Evolutionary conservation across 352 stramenopile species (phyloP), one percentile per base, ranked within the genome.

Genomic region (Peronospora tabacina): DNA sequence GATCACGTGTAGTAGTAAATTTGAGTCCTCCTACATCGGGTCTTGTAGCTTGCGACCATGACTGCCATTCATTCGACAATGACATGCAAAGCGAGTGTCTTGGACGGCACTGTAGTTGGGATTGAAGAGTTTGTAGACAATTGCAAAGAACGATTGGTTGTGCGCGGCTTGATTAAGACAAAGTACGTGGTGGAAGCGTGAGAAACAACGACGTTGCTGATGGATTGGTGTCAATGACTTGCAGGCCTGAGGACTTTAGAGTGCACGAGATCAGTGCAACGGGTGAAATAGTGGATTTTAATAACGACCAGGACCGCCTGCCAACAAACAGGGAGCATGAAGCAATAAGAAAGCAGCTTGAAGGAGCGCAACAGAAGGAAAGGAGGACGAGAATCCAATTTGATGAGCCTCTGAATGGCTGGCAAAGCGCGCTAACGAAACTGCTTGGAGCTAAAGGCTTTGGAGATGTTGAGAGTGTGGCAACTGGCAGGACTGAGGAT

Each of bases 201-300:
- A 26, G 2, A 7, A 26, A 26, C 3, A 51, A 17, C 17, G 19
- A 16, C 22, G 15, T 4, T 5, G 7, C 20, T 49, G 32, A 42
- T 48, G 34, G 0, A 10, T 19, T 40, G 43, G 17, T 58, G 41
- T 40, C 20, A 43, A 41, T 41, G 16, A 13, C 26, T 36, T 11
- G 34, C 28, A 70, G 48, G 39, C 66, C 75, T 9, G 52, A 72
- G 35, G 81, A 91, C 44, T 91, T 91, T 49, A 45, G 82, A 13
- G 81, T 91, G 33, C 74, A 60, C 36, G 81, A 91, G 58, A 82
- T 89, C 55, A 70, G 61, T 45, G 34, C 52, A 6, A 41, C 66
- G 9, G 61, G 67, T 42, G 24, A 55, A 7, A 52, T 87, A 22
- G 63, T 88, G 15, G 20, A 20, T 7, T 68, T 91, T 16, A 48